Evolutionary conservation across 768 basidiomycete genomes (phyloP), one percentile per base, ranked within the genome.

Genomic region (Tricholoma sp.): DNA sequence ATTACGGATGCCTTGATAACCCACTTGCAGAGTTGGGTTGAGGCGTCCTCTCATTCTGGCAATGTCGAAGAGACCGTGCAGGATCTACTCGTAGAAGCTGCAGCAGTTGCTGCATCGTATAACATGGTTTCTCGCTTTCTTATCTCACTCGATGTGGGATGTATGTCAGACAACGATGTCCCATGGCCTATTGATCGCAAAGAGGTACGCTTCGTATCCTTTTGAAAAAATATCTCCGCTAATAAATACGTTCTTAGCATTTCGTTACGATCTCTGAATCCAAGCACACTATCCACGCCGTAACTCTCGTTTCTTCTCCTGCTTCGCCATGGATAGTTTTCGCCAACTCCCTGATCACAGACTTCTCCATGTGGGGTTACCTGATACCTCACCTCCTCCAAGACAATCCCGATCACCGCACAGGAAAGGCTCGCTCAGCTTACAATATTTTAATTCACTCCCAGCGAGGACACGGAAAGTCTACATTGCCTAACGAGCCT

Each of bases 111-210:
- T 0, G 80, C 80, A 4, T 70, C 74, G 0, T 88, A 88, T 68
- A 86, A 86, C 70, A 83, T 86, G 81, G 85, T 88, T 6, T 85
- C 84, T 18, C 75, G 86, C n/a, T 80, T 86, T 61, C 72, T 88
- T 29, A 71, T 85, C 11, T 76, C 83, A 0, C 74, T 82, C 11
- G 84, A 88, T 60, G 81, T 88, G 1, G 81, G 76, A 52, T 83
- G 84, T 8, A 68, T 76, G 60, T 74, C 77, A 0, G 76, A 80
- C 45, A 64, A 69, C 18, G 63, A 67, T 11, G 77, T 81, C 5
- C 78, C 81, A 8, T 83, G 80, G 80, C 80, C 80, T 2, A 59
- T 79, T 22, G 74, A 80, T 22, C 71, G 70, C 45, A 69, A 72
- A 56, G 79, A 80, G 69, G 79, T 78, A 58, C 57, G 63, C 41